phyloP scores from a whole-genome alignment of 2,329 filamentous ascomycete genomes.

The Setomelanomma holmii region DNA sequence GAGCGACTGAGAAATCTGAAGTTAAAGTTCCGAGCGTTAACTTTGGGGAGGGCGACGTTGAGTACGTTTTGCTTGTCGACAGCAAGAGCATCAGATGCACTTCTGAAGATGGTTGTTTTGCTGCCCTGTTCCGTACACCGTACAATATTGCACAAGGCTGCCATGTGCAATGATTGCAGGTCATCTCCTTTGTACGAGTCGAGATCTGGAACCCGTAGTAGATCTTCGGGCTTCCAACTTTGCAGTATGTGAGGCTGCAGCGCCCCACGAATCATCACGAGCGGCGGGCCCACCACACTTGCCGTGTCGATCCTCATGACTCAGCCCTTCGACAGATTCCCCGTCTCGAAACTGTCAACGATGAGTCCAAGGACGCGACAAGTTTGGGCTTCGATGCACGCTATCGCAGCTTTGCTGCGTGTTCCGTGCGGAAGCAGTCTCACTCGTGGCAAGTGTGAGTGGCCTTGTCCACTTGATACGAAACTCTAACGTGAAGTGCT shows the following conservation, averaged over 20 bases:
- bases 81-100: too few relatives aligned
- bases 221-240: background rate
- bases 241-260: background rate
- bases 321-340: background rate
- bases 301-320: background rate
- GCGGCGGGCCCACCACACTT: constrained; percentile 1
- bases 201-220: background rate
- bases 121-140: too few relatives aligned
- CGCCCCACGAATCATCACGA: background rate
- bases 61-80: too few relatives aligned
- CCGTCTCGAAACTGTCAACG: background rate
- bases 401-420: background rate
- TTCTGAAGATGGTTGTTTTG: too few relatives aligned
- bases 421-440: background rate
- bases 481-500: background rate
- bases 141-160: background rate
- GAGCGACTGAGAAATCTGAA: background rate
- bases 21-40: background rate
- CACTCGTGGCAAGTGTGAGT: background rate
- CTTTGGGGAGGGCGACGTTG: background rate
- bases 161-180: background rate
- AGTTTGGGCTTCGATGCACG: background rate
- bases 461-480: background rate
- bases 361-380: background rate
- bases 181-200: background rate